Conservation (phyloP, 495 filamentous ascomycete genomes). For the Talaromyces liani region DNA sequence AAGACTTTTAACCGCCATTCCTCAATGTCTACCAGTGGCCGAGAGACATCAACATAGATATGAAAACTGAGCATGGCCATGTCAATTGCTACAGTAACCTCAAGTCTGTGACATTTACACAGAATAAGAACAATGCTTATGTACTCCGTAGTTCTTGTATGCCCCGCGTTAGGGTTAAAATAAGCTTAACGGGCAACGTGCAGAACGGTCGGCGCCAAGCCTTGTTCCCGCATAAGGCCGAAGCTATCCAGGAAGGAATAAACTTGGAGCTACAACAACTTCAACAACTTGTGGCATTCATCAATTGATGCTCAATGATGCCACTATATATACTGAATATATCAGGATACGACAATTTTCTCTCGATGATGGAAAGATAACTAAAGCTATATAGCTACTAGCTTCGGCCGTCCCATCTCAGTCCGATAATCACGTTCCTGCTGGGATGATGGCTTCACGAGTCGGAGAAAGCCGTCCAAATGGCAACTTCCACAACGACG, state of each 20-base stretch:
- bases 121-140: neutral
- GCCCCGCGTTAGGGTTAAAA: neutral
- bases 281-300: neutral
- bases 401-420: neutral
- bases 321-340: neutral
- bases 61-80: neutral
- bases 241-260: neutral
- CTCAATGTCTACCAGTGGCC: neutral
- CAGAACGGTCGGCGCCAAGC: neutral
- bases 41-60: neutral
- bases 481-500: neutral
- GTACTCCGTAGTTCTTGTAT: neutral
- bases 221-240: neutral
- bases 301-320: neutral
- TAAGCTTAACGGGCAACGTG: neutral
- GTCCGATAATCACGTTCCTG: neutral
- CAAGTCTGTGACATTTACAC: neutral
- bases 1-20: too few relatives aligned
- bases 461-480: neutral
- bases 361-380: neutral
- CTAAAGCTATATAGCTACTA: neutral
- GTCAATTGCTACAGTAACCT: neutral
- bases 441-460: neutral
- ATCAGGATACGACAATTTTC: neutral
- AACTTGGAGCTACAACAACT: neutral